phyloP scores from a whole-genome alignment of 2,329 filamentous ascomycete species.

The Penicillium thymicola region DNA sequence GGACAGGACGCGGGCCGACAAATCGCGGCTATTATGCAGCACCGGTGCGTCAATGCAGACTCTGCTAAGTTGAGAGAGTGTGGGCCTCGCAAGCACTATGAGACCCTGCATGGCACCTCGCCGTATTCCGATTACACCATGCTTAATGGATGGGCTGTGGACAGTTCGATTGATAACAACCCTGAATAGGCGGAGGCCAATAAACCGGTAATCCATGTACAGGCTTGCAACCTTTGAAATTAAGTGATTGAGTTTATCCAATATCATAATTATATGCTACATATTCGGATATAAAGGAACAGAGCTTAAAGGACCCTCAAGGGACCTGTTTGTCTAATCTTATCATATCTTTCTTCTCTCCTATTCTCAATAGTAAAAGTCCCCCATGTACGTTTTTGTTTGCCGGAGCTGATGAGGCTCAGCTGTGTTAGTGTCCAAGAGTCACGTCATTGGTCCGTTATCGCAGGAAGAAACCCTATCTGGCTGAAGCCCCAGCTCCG shows the following conservation, averaged over 20 bases:
- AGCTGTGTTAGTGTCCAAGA: not conserved
- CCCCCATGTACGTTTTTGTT: not conserved
- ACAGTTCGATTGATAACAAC: constrained; percentile 28
- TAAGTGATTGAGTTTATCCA: not conserved
- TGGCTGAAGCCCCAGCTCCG: too few relatives aligned
- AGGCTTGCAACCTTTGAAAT: not conserved
- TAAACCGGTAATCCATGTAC: not conserved
- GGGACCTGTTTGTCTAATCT: not conserved
- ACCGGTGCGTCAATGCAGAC: constrained; percentile 18
- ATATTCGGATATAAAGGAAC: not conserved
- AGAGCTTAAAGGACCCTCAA: not conserved
- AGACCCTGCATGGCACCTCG: constrained; percentile 30
- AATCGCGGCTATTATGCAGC: constrained; percentile 27
- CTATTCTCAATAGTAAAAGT: not conserved
- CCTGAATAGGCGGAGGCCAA: constrained; percentile 7
- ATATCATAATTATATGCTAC: not conserved
- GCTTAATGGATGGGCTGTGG: constrained; percentile 31
- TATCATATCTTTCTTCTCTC: not conserved
- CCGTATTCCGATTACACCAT: constrained; percentile 27
- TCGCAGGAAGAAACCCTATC: too few relatives aligned
- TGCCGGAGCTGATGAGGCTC: not conserved
- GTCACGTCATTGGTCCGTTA: too few relatives aligned
- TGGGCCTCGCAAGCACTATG: constrained; percentile 27
- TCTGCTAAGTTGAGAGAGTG: constrained; percentile 17
- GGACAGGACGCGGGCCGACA: constrained; percentile 49